A percentile compares a stretch with the other conserved stretches of the same genome.
Conservation (phyloP, 805 yeast genomes). For the Schizosaccharomyces lindneri region DNA sequence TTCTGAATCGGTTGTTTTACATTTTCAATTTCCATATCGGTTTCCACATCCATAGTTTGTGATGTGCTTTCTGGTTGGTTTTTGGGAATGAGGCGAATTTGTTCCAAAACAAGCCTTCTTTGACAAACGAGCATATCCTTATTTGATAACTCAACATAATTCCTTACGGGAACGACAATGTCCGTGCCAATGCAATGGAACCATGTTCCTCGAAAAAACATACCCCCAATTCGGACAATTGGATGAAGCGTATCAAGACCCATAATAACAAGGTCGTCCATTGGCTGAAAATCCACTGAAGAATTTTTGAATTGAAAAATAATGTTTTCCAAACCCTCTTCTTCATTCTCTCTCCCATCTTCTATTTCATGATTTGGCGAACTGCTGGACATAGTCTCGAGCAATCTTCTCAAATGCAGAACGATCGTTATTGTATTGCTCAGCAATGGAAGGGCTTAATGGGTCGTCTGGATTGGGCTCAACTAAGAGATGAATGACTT, state of each 20-base stretch:
- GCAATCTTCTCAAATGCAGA: not conserved
- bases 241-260: not conserved
- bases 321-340: not conserved
- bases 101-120: not conserved
- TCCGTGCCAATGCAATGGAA: not conserved
- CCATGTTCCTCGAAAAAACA: conserved; percentile 1
- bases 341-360: not conserved
- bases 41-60: too few relatives aligned
- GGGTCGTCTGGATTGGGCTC: not conserved
- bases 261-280: not conserved
- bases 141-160: not conserved
- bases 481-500: not conserved
- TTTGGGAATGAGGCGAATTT: not conserved
- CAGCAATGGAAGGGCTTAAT: not conserved
- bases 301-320: not conserved
- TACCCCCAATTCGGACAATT: not conserved
- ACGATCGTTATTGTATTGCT: not conserved
- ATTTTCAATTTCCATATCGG: too few relatives aligned
- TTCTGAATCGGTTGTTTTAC: too few relatives aligned
- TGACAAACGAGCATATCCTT: not conserved
- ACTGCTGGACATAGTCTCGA: not conserved
- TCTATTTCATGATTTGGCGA: not conserved
- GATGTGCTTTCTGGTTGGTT: not conserved
- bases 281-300: not conserved
- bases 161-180: not conserved